Percentiles rank a stretch among this genome's conserved stretches.
These are phyloP conservation scores for Mallotus japonicus DNA, from an alignment of 441 rosid genomes.

Conservation along the genomic window DNA sequence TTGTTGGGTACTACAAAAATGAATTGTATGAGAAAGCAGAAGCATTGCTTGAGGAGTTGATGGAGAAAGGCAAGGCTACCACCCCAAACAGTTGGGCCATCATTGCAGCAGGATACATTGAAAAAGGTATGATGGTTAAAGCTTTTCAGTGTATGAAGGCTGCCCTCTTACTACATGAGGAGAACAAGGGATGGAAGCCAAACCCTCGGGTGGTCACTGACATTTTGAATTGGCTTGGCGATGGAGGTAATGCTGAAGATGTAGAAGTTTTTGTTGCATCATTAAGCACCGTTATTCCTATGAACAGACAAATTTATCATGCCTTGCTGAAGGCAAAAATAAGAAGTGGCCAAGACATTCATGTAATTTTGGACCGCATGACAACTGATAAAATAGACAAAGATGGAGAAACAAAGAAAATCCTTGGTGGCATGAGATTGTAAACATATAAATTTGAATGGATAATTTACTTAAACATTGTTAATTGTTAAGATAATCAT, in stretches of 20 bases:
- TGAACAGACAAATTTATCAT: constrained; percentile 49
- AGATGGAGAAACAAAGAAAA: constrained; percentile 45
- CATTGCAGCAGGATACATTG: constrained; percentile 51
- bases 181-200: constrained; percentile 59
- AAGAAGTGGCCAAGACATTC: constrained; percentile 45
- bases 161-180: constrained; percentile 34
- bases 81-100: constrained; percentile 57
- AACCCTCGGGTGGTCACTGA: constrained; percentile 39
- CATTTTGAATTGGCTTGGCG: constrained; percentile 58
- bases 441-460: constrained; percentile 4
- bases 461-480: neutral
- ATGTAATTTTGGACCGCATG: constrained; percentile 43
- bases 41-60: constrained; percentile 46
- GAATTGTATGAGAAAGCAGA: constrained; percentile 54
- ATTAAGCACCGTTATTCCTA: constrained; percentile 35
- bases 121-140: constrained; percentile 40
- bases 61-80: constrained; percentile 46
- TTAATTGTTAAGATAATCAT: neutral
- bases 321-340: constrained; percentile 49
- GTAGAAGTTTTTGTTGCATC: constrained; percentile 47
- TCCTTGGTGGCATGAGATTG: constrained; percentile 25
- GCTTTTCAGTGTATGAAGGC: constrained; percentile 53
- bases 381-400: constrained; percentile 45
- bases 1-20: constrained; percentile 41
- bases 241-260: constrained; percentile 47